phyloP scores from a whole-genome alignment of 208 protist species.

The Acanthamoeba healyi region DNA sequence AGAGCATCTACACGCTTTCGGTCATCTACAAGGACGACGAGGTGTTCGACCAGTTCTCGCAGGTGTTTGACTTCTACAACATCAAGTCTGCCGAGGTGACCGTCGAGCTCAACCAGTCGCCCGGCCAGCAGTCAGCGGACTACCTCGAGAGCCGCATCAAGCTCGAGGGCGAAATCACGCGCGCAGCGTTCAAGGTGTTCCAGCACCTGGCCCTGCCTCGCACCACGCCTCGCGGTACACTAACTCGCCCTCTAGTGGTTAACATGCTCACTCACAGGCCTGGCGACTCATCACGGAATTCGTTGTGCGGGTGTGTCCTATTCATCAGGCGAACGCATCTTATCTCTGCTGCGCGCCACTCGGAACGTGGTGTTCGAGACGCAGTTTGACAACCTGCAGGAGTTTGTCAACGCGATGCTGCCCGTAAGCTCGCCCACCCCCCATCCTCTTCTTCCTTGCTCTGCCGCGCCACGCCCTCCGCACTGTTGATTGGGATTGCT shows the following conservation, averaged over 20 bases:
- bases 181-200: neutral
- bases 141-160: neutral
- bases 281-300: no score
- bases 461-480: neutral
- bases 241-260: no score
- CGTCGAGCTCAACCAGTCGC: slow-evolving; percentile 52
- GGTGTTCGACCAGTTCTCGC: slow-evolving; percentile 11
- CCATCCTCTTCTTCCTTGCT: neutral
- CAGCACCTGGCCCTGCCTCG: neutral
- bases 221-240: neutral
- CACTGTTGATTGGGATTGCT: no score
- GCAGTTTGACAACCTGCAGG: slow-evolving; percentile 40
- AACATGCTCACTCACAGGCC: no score
- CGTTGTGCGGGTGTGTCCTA: no score
- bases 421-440: neutral
- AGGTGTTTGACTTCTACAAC: slow-evolving; percentile 59
- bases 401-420: neutral
- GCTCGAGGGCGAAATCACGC: neutral
- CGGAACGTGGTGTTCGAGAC: slow-evolving; percentile 61
- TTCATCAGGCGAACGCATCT: neutral
- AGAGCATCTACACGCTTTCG: slow-evolving; percentile 45
- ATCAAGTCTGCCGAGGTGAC: neutral
- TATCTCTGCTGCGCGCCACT: slow-evolving; percentile 26
- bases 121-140: slow-evolving; percentile 16
- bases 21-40: slow-evolving; percentile 28